Evolutionary conservation across 2,329 filamentous ascomycete species (phyloP).

Genomic region (Penicillium digitatum): DNA sequence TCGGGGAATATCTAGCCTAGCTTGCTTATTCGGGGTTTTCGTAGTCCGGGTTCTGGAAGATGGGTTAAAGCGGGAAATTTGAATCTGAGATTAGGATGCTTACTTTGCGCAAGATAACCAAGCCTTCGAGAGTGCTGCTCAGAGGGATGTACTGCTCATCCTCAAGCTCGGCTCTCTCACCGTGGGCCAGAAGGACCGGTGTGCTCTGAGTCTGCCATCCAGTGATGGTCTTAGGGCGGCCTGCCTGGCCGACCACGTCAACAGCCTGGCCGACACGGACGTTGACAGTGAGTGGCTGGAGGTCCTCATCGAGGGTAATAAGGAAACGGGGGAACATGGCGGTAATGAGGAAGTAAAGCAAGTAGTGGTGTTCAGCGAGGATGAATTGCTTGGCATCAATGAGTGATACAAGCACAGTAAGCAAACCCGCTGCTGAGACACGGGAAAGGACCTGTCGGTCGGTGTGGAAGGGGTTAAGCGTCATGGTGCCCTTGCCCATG

Average conservation of each 20-base stretch:
- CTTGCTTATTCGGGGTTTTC: slow-evolving; percentile 39
- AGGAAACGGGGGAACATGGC: slow-evolving; percentile 97
- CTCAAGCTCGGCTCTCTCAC: slow-evolving; percentile 92
- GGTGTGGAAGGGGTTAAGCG: slow-evolving; percentile 97
- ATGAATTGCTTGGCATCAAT: slow-evolving; percentile 91
- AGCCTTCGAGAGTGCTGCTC: slow-evolving; percentile 84
- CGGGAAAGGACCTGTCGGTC: slow-evolving; percentile 92
- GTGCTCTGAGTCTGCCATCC: slow-evolving; percentile 99
- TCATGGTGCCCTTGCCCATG: slow-evolving; percentile 98
- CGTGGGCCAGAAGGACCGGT: slow-evolving; percentile 90
- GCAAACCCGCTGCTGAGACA: slow-evolving; percentile 81
- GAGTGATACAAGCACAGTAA: slow-evolving; percentile 86
- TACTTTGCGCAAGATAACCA: slow-evolving; percentile 97
- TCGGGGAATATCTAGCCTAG: slow-evolving; percentile 18
- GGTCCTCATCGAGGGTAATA: slow-evolving; percentile 88
- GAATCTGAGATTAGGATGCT: slow-evolving; percentile 27
- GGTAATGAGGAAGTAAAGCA: slow-evolving; percentile 94
- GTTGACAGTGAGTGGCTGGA: slow-evolving; percentile 91
- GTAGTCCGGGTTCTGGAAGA: slow-evolving; percentile 46
- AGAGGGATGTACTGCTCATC: slow-evolving; percentile 96
- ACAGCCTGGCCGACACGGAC: slow-evolving; percentile 97
- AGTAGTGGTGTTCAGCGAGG: slow-evolving; percentile 73
- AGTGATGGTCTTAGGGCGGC: slow-evolving; percentile 96
- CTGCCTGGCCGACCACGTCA: slow-evolving; percentile 94
- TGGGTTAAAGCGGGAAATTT: slow-evolving; percentile 23